Percentiles rank a stretch among this genome's conserved stretches.
Conservation (phyloP, 257 asterid genomes). For the Handroanthus guayacan region DNA sequence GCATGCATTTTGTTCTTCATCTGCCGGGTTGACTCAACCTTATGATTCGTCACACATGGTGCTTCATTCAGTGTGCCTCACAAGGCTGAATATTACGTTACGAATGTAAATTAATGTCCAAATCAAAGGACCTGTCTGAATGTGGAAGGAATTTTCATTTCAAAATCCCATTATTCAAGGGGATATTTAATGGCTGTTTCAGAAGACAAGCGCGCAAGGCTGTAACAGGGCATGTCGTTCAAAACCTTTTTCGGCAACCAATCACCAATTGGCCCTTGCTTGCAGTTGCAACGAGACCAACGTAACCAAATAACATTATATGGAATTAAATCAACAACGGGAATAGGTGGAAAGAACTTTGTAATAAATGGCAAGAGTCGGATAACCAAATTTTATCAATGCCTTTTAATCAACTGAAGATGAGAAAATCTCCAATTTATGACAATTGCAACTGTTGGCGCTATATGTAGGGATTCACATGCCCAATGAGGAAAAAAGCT, state of each 20-base stretch:
- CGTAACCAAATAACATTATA: too few species aligned
- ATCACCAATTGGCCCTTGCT: too few species aligned
- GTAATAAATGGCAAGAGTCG: not conserved
- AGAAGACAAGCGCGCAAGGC: too few species aligned
- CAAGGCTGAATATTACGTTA: slow-evolving; percentile 61
- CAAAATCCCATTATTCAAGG: too few species aligned
- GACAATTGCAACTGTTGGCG: slow-evolving; percentile 43
- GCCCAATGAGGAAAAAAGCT: slow-evolving; percentile 23
- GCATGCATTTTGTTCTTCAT: slow-evolving; percentile 61
- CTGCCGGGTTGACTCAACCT: slow-evolving; percentile 49
- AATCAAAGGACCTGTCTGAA: too few species aligned
- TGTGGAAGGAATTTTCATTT: too few species aligned
- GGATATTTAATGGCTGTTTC: too few species aligned
- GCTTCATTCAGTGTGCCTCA: slow-evolving; percentile 69
- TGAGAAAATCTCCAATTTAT: slow-evolving; percentile 24
- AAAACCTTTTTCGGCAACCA: too few species aligned
- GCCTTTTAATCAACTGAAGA: slow-evolving; percentile 32
- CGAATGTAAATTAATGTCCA: not conserved
- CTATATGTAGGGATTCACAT: slow-evolving; percentile 29
- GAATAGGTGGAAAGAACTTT: not conserved
- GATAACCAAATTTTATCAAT: slow-evolving; percentile 37
- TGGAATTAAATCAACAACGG: not conserved
- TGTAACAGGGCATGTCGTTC: too few species aligned
- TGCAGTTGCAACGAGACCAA: too few species aligned
- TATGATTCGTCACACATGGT: slow-evolving; percentile 57